Base-by-base conservation (phyloP, 768 basidiomycete genomes). In the Podaxis rugospora region DNA sequence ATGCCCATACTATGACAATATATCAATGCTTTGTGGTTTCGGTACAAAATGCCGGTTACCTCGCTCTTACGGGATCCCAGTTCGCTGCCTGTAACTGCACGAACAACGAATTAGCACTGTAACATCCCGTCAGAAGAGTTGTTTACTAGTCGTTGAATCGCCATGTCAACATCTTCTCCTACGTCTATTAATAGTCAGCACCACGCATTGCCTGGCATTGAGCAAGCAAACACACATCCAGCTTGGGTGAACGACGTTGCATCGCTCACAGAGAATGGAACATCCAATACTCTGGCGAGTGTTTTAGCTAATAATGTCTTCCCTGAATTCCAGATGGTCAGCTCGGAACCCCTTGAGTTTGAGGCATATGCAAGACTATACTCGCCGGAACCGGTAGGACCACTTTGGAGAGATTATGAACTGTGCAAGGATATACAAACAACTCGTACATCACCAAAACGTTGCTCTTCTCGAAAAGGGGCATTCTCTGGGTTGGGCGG, bases 181-280 rank as follows among this genome's bases (percentile, higher is more conserved):
- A 98, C 93, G 75, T 97, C 92, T 94, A 65, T 28, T 53, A 16
- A 32, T 57, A 39, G 39, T 47, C 54, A 50, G 54, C 57, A 65
- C 42, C 65, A 6, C 14, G 5, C 16, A 65, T 14, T 35, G 54
- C 37, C 62, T 67, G 23, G 66, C 14, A 51, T 51, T 14, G 9
- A 58, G 35, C 16, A 49, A 58, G 35, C n/a, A 49, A 52, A 79
- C 87, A 71, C 51, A 90, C 89, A 90, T 72, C 89, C 89, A 9
- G 88, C 88, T 88, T 91, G 92, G 10, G 96, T 98, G 67, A 97
- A 93, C 3, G 93, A 85, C 18, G 95, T 98, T 21, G 95, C 96
- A 67, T 98, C 95, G 67, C 87, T 92, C 62, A 90, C 84, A 16
- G 95, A 95, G 71, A 97, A 98, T 1, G 96, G 96, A 0, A 98